Evolutionary conservation across 225 moss, liverwort and hornwort species (phyloP).

Genomic region (Polytrichum commune): DNA sequence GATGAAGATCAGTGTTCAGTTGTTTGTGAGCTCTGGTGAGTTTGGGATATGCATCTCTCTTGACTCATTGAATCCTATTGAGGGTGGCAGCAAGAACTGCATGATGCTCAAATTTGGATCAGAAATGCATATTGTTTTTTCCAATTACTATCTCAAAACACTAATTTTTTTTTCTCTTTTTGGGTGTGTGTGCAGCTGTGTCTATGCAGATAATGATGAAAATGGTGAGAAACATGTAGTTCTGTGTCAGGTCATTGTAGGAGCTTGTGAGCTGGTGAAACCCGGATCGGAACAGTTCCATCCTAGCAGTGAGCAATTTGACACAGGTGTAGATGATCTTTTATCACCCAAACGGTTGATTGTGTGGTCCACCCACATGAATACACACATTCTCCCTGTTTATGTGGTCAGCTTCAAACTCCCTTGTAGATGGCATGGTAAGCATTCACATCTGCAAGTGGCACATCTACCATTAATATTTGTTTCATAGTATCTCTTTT

Average conservation of each 20-base stretch:
- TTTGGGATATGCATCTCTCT: background rate
- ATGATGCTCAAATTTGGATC: too few species aligned
- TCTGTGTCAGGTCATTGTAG: conserved; percentile 49
- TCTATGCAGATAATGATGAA: conserved; percentile 69
- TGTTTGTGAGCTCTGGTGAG: conserved; percentile 11
- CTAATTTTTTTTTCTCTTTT: background rate
- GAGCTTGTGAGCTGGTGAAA: conserved; percentile 51
- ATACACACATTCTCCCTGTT: conserved; percentile 53
- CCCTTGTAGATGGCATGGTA: conserved; percentile 53
- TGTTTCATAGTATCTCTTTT: conserved; percentile 15
- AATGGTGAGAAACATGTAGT: conserved; percentile 56
- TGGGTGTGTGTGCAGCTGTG: conserved; percentile 30
- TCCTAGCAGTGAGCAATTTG: conserved; percentile 46
- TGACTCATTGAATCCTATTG: too few species aligned
- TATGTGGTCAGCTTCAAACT: conserved; percentile 65
- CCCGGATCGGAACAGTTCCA: conserved; percentile 57
- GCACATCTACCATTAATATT: conserved; percentile 9
- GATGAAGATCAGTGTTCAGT: conserved; percentile 7
- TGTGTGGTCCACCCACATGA: conserved; percentile 67
- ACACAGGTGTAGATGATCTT: conserved; percentile 55
- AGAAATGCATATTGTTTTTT: too few species aligned
- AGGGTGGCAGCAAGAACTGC: too few species aligned
- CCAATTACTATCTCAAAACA: too few species aligned
- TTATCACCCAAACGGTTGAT: conserved; percentile 45
- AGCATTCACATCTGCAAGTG: conserved; percentile 35